These are phyloP conservation scores for Pholiota adiposa DNA, from an alignment of 1,284 basidiomycete genomes.

Conservation along the genomic window DNA sequence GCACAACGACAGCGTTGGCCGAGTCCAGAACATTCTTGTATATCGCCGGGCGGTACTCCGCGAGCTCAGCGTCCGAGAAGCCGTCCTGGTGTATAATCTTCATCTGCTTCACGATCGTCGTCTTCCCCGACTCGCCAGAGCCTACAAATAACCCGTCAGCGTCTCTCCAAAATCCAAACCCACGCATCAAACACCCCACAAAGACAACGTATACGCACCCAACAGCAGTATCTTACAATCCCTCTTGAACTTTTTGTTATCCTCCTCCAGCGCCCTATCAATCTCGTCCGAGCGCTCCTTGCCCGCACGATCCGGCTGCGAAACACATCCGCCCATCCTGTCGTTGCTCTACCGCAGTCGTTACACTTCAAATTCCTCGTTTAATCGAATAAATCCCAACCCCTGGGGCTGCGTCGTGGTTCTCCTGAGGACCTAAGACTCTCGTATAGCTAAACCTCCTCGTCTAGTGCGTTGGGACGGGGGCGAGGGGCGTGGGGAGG, in stretches of 20 bases:
- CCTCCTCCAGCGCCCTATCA: slow-evolving; percentile 76
- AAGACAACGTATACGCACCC: slow-evolving; percentile 54
- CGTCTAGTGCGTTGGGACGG: too few relatives aligned
- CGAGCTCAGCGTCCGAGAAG: slow-evolving; percentile 82
- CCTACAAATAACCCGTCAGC: slow-evolving; percentile 34
- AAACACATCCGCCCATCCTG: slow-evolving; percentile 70
- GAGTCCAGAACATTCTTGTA: slow-evolving; percentile 90
- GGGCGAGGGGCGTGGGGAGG: too few relatives aligned
- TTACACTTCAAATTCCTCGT: too few relatives aligned
- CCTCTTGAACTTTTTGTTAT: slow-evolving; percentile 76
- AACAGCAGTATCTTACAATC: slow-evolving; percentile 96
- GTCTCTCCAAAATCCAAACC: too few relatives aligned
- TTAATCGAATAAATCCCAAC: too few relatives aligned
- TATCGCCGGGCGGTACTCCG: slow-evolving; percentile 80
- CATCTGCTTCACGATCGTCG: slow-evolving; percentile 98
- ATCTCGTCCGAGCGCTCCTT: slow-evolving; percentile 74
- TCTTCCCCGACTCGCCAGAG: slow-evolving; percentile 86
- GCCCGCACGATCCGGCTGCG: slow-evolving; percentile 58
- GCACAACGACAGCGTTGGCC: slow-evolving; percentile 86
- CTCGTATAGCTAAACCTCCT: too few relatives aligned
- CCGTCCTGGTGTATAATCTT: slow-evolving; percentile 98
- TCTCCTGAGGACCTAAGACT: too few relatives aligned
- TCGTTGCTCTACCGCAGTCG: too few relatives aligned
- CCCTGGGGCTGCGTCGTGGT: too few relatives aligned
- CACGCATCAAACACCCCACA: background rate